Percentiles rank a stretch among this genome's conserved stretches.
phyloP scores from a whole-genome alignment of 2,329 filamentous ascomycete genomes.

The Laburnicola sp. region DNA sequence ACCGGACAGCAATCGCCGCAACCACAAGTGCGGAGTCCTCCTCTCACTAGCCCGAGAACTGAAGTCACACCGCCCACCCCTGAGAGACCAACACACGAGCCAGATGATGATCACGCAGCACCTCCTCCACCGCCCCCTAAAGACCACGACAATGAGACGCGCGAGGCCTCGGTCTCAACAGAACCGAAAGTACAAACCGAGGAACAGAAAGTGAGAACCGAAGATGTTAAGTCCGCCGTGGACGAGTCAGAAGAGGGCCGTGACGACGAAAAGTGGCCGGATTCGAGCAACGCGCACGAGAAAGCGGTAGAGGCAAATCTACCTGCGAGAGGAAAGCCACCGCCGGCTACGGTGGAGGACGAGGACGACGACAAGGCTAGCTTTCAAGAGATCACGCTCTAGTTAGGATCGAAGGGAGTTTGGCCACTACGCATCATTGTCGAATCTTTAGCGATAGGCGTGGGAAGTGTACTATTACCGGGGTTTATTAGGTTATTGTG shows the following conservation, averaged over 20 bases:
- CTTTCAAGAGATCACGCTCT: constrained; percentile 42
- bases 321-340: constrained; percentile 30
- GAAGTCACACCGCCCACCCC: constrained; percentile 57
- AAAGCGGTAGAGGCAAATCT: constrained; percentile 25
- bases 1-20: constrained; percentile 26
- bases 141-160: constrained; percentile 25
- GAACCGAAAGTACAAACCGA: constrained; percentile 37
- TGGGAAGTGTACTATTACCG: constrained; percentile 1
- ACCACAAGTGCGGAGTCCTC: constrained; percentile 33
- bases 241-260: constrained; percentile 31
- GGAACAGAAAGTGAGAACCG: constrained; percentile 41
- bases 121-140: constrained; percentile 43
- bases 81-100: constrained; percentile 41
- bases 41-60: constrained; percentile 50
- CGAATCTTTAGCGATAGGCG: constrained; percentile 8
- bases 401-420: background rate
- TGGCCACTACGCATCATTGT: background rate
- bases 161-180: constrained; percentile 25
- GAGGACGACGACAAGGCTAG: constrained; percentile 36
- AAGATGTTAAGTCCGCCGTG: constrained; percentile 33
- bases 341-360: constrained; percentile 31
- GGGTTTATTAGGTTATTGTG: constrained; percentile 5
- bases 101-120: constrained; percentile 26
- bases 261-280: constrained; percentile 26
- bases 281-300: constrained; percentile 28